phyloP scores from a whole-genome alignment of 1,284 basidiomycete genomes.

The Pisolithus thermaeus region DNA sequence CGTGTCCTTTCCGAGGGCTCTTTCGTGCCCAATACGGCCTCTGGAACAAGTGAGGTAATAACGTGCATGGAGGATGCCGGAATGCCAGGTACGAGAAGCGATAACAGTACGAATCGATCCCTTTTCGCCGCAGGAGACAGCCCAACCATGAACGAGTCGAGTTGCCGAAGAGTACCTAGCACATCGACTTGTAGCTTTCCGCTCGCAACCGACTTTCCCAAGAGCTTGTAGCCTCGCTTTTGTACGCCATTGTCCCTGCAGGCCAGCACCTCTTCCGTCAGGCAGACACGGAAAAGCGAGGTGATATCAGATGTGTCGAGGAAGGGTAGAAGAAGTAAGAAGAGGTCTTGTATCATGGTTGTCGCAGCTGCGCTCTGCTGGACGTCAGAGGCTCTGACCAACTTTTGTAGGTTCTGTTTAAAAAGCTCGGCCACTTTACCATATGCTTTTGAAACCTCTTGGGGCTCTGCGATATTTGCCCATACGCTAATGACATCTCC shows the following conservation, averaged over 20 bases:
- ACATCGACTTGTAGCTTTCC: slow-evolving; percentile 41
- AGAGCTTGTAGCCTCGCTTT: slow-evolving; percentile 91
- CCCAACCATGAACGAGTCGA: slow-evolving; percentile 61
- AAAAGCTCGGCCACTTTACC: slow-evolving; percentile 76
- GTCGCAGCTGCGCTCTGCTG: slow-evolving; percentile 36
- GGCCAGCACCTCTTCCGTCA: slow-evolving; percentile 56
- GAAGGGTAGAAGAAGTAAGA: slow-evolving; percentile 80
- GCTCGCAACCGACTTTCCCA: slow-evolving; percentile 68
- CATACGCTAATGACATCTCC: slow-evolving; percentile 88
- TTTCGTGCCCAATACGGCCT: slow-evolving; percentile 96
- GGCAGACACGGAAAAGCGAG: slow-evolving; percentile 59
- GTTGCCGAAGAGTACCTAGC: slow-evolving; percentile 47
- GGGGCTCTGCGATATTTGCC: slow-evolving; percentile 69
- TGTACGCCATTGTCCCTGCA: slow-evolving; percentile 85
- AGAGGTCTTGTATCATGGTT: slow-evolving; percentile 83
- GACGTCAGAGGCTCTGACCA: slow-evolving; percentile 24
- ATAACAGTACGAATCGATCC: slow-evolving; percentile 82
- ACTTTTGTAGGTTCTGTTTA: slow-evolving; percentile 57
- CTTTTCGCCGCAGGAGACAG: slow-evolving; percentile 87
- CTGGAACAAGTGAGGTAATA: slow-evolving; percentile 87
- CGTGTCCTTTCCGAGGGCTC: slow-evolving; percentile 95
- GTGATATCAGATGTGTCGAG: slow-evolving; percentile 58
- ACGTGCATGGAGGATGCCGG: slow-evolving; percentile 75
- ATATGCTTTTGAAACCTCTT: slow-evolving; percentile 81
- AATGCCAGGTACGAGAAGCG: slow-evolving; percentile 67